Base-by-base conservation (phyloP, 306 rosid genomes). In the Begonia fuchsioides region DNA sequence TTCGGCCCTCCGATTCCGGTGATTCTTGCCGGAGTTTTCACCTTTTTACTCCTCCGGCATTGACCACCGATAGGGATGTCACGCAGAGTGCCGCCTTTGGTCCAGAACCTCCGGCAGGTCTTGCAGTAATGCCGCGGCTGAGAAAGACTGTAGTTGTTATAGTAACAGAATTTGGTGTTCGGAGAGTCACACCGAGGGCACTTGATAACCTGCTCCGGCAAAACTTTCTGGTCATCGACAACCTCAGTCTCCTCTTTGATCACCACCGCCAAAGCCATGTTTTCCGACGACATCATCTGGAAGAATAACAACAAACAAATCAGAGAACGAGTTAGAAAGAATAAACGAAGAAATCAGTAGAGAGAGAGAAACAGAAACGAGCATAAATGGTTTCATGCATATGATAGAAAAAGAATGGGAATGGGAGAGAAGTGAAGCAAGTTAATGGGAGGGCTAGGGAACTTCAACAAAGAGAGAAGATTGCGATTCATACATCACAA, bases 41-140 rank as follows among this genome's bases (percentile, higher is more conserved):
- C 44, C 57, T 75, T 81, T 65, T 81, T 81, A 78, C 72, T 81
- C 73, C 76, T 86, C 51, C 96, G 64, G 71, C 93, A 81, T 1
- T 93, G 93, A 2, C 96, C 96, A 0, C 96, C 96, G 6, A 86
- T 73, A 8, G 96, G 95, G 12, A 86, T 88, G 65, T 78, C 81
- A 19, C 96, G 78, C 38, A 86, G 52, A 41, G 96, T 82, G 1
- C 96, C 96, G n/a, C 88, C 96, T 63, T 74, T 81, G 26, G 96
- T 86, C 95, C 96, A 86, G 74, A 81, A 86, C 50, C 96, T 72
- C 51, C 96, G 59, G 53, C 96, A 86, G 2, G 93, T 86, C 64
- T 86, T 86, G 76, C 96, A 86, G 81, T 81, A 86, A 58, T 81
- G 88, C 35, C 96, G 49, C 0, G 96, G 96, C 63, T 86, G 96